Evolutionary conservation across 306 rosid species (phyloP), one percentile per base, ranked within the genome.

Genomic region (Dalbergia oliveri): DNA sequence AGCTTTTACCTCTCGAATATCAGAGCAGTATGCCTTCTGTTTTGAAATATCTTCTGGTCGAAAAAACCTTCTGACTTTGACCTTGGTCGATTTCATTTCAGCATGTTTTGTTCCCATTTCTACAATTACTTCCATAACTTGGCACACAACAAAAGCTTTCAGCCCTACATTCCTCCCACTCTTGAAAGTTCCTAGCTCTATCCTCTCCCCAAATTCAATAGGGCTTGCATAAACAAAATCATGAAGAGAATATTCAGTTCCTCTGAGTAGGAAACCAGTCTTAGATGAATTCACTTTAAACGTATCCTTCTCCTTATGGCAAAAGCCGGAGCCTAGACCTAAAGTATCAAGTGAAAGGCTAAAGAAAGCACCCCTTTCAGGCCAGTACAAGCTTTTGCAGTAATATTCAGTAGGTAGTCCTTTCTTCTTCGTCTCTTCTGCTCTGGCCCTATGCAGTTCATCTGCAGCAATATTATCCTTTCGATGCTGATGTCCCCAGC

Each of bases 131-230:
- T 88, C 96, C 45, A 91, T 77, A 82, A 93, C 75, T 86, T 95
- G 97, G 83, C 98, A 91, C 62, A 95, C 92, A 68, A 87, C 94
- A 82, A 79, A 91, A 71, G 99, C 83, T 83, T 77, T 91, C 88
- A 95, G 74, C 44, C 98, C 99, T 37, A 95, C 91, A 66, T 95
- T 95, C 83, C 98, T 90, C 59, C 99, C 94, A 82, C 89, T 87
- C 84, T 93, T 95, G 66, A 81, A 64, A 64, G 82, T 84, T 69
- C 83, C 96, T 31, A 71, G 82, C 76, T 86, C 98, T 70, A 66
- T 63, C 84, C 66, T 88, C 49, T 89, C 92, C 70, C 77, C 90
- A 82, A 93, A 91, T 50, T 88, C 83, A 76, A 80, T 75, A 45
- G 96, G 96, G 82, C 90, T 91, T 50, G 81, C 80, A 80, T 89